phyloP scores from a whole-genome alignment of 2,329 filamentous ascomycete species.

The Alternaria metachromatica region DNA sequence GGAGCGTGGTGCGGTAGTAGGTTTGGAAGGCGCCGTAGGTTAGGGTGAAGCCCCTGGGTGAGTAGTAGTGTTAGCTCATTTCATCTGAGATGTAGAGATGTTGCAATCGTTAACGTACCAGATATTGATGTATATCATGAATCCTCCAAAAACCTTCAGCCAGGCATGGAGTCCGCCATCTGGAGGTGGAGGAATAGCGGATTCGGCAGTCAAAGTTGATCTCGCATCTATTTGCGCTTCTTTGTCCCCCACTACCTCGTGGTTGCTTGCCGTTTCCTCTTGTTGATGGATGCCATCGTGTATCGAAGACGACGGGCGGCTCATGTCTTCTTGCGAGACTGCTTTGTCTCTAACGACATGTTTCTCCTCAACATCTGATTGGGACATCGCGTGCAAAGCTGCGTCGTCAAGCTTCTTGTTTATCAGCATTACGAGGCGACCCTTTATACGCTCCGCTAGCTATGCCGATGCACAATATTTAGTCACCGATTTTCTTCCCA shows the following conservation, averaged over 20 bases:
- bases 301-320: constrained; percentile 16
- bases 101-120: constrained; percentile 30
- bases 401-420: neutral
- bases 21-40: constrained; percentile 54
- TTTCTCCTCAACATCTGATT: constrained; percentile 23
- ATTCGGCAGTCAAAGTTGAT: constrained; percentile 29
- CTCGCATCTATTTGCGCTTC: constrained; percentile 28
- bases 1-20: constrained; percentile 53
- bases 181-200: constrained; percentile 40
- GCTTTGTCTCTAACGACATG: constrained; percentile 16
- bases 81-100: neutral
- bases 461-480: neutral
- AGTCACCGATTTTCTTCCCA: neutral
- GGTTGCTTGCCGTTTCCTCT: constrained; percentile 3
- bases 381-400: constrained; percentile 15
- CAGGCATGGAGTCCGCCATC: constrained; percentile 49
- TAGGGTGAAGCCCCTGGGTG: constrained; percentile 50
- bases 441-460: neutral
- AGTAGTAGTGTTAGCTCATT: neutral
- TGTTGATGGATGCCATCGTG: neutral
- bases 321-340: constrained; percentile 23
- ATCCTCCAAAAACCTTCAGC: constrained; percentile 49
- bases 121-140: constrained; percentile 49
- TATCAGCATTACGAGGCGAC: neutral
- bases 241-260: constrained; percentile 11